A percentile compares a stretch with the other conserved stretches of the same genome.
Evolutionary conservation across 805 yeast genomes (phyloP).

Genomic region (Myxozyma geophila): DNA sequence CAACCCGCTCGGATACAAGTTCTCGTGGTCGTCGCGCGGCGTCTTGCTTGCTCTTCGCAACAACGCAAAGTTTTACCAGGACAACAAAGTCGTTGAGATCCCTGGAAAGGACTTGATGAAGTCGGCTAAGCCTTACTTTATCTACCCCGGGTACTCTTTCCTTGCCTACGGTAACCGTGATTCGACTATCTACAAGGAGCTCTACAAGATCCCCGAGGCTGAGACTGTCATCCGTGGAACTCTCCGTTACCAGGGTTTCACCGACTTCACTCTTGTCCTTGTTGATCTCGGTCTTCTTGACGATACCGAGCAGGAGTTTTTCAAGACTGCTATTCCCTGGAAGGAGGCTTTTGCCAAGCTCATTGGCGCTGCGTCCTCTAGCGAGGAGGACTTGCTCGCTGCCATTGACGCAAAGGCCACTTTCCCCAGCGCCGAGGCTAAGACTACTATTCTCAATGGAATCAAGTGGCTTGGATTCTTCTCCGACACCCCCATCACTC

Average conservation of each 20-base stretch:
- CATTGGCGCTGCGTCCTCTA: constrained; percentile 71
- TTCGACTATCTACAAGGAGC: constrained; percentile 89
- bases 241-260: constrained; percentile 97
- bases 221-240: constrained; percentile 97
- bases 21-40: constrained; percentile 99
- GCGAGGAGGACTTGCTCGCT: constrained; percentile 73
- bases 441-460: constrained; percentile 85
- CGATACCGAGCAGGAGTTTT: constrained; percentile 68
- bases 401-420: constrained; percentile 77
- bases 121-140: constrained; percentile 90
- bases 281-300: constrained; percentile 92
- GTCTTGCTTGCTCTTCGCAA: constrained; percentile 94
- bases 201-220: constrained; percentile 95
- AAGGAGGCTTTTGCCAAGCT: constrained; percentile 79
- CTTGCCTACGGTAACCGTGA: constrained; percentile 98
- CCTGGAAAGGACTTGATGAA: constrained; percentile 92
- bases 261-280: constrained; percentile 92
- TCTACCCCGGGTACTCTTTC: constrained; percentile 93
- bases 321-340: constrained; percentile 72
- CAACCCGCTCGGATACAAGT: constrained; percentile 98
- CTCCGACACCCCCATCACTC: constrained; percentile 72
- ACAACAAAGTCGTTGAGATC: constrained; percentile 80
- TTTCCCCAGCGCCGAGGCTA: constrained; percentile 80
- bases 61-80: constrained; percentile 84
- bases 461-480: constrained; percentile 93